Conservation (phyloP, 495 filamentous ascomycete species). For the Hypoxylon lenormandii region DNA sequence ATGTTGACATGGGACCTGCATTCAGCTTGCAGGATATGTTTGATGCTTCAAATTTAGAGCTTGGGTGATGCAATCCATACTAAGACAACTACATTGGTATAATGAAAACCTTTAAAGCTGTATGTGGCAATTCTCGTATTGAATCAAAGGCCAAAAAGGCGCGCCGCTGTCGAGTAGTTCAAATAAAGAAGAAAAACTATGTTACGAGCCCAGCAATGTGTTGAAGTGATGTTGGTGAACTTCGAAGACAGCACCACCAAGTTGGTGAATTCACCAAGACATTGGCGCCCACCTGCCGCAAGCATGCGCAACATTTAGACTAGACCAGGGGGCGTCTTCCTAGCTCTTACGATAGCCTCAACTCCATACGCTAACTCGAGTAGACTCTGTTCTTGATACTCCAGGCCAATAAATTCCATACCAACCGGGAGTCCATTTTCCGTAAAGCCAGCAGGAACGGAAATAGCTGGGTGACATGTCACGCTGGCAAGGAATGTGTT, state of each 20-base stretch:
- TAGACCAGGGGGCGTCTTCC: conserved; percentile 15
- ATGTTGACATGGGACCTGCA: conserved; percentile 6
- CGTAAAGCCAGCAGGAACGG: conserved; percentile 49
- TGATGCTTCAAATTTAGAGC: conserved; percentile 6
- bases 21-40: conserved; percentile 22
- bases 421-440: conserved; percentile 44
- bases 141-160: too few species aligned
- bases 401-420: conserved; percentile 43
- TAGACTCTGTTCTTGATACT: conserved; percentile 45
- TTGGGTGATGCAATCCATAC: not conserved
- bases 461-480: conserved; percentile 43
- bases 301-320: not conserved
- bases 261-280: too few species aligned
- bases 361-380: conserved; percentile 47
- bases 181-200: too few species aligned
- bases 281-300: too few species aligned
- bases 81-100: too few species aligned
- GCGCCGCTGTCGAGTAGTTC: too few species aligned
- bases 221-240: too few species aligned
- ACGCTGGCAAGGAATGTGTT: conserved; percentile 47
- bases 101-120: too few species aligned
- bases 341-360: conserved; percentile 25
- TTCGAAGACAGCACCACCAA: too few species aligned
- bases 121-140: too few species aligned
- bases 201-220: too few species aligned